phyloP scores from a whole-genome alignment of 1,139 yeast genomes.

The Scheffersomyces segobiensis region DNA sequence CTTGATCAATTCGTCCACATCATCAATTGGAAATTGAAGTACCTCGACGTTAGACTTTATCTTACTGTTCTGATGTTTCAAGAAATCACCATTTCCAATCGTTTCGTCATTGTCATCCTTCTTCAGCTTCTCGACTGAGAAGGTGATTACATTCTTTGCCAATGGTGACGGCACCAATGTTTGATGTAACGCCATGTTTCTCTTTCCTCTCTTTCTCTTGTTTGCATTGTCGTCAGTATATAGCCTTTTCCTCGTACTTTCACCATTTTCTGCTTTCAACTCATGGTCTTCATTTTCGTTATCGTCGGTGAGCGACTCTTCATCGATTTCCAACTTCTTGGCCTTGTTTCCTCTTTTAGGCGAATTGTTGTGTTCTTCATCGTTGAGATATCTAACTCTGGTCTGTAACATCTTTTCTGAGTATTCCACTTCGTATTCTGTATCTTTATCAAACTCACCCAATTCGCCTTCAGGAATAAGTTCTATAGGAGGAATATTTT shows the following conservation, averaged over 20 bases:
- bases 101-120: background rate
- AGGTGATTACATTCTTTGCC: slow-evolving; percentile 13
- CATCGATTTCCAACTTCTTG: slow-evolving; percentile 15
- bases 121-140: background rate
- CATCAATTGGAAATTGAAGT: slow-evolving; percentile 24
- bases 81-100: slow-evolving; percentile 4
- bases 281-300: slow-evolving; percentile 5
- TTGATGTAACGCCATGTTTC: slow-evolving; percentile 2
- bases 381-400: slow-evolving; percentile 57
- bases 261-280: slow-evolving; percentile 2
- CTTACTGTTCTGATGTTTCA: slow-evolving; percentile 4
- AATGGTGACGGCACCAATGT: slow-evolving; percentile 18
- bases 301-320: slow-evolving; percentile 2
- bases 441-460: slow-evolving; percentile 61
- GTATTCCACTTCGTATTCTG: slow-evolving; percentile 67
- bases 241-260: slow-evolving; percentile 10
- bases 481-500: slow-evolving; percentile 50
- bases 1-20: slow-evolving; percentile 13
- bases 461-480: slow-evolving; percentile 39
- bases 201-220: slow-evolving; percentile 6
- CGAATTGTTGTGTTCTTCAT: slow-evolving; percentile 38
- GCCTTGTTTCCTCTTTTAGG: slow-evolving; percentile 37
- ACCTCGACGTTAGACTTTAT: slow-evolving; percentile 8
- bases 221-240: slow-evolving; percentile 8
- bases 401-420: slow-evolving; percentile 69